A percentile compares a stretch with the other conserved stretches of the same genome.
Evolutionary conservation across 106 monocot species (phyloP).

Genomic region (Vanilla planifolia): DNA sequence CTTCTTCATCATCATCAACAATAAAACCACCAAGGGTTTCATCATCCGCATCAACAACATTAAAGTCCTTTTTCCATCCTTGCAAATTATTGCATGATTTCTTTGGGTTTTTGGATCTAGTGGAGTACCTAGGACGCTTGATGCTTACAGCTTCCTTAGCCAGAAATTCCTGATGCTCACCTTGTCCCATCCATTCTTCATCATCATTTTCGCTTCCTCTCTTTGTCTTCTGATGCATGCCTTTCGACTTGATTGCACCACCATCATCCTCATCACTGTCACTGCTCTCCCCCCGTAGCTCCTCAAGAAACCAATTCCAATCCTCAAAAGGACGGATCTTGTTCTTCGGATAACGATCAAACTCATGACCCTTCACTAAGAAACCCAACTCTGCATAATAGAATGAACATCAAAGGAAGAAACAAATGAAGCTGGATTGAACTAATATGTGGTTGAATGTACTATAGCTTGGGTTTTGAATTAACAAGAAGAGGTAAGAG

Average conservation of each 20-base stretch:
- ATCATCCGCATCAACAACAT: conserved; percentile 16
- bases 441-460: too few species aligned
- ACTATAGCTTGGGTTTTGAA: too few species aligned
- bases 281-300: background rate
- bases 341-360: conserved; percentile 14
- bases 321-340: conserved; percentile 4
- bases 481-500: background rate
- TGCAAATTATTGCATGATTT: conserved; percentile 12
- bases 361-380: conserved; percentile 21
- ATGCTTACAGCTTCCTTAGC: conserved; percentile 9
- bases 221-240: conserved; percentile 3
- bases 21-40: conserved; percentile 6
- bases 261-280: conserved; percentile 7
- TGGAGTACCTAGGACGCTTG: conserved; percentile 30
- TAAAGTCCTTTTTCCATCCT: background rate
- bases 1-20: conserved; percentile 4
- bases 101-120: conserved; percentile 35
- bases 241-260: background rate
- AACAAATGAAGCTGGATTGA: too few species aligned
- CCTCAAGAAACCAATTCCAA: conserved; percentile 25
- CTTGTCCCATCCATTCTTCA: conserved; percentile 46
- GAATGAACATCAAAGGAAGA: background rate
- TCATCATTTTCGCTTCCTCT: conserved; percentile 14
- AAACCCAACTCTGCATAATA: conserved; percentile 20
- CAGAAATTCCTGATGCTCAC: conserved; percentile 19